Evolutionary conservation across 352 stramenopile species (phyloP).

Genomic region (Phytophthora foliorum): DNA sequence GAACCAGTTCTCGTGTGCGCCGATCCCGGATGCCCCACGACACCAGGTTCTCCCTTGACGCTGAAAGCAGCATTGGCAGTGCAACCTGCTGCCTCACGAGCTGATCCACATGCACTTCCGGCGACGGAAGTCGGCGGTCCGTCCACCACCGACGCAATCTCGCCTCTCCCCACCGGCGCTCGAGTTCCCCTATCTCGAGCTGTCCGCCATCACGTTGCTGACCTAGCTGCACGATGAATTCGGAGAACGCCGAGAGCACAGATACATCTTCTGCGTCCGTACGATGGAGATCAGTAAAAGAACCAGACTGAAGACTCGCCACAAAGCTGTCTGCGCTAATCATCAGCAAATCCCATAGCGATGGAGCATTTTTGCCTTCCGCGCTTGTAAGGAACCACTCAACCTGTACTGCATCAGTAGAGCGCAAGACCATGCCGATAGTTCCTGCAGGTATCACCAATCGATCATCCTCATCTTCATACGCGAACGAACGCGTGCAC

Average conservation of each 20-base stretch:
- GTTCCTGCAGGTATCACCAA: conserved; percentile 59
- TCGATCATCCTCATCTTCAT: conserved; percentile 34
- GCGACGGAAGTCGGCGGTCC: conserved; percentile 43
- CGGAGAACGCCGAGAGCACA: conserved; percentile 63
- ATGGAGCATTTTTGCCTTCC: conserved; percentile 17
- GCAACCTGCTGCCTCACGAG: conserved; percentile 57
- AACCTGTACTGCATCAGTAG: conserved; percentile 40
- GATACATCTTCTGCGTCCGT: conserved; percentile 49
- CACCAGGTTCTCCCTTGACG: conserved; percentile 77
- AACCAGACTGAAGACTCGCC: conserved; percentile 46
- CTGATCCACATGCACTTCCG: conserved; percentile 48
- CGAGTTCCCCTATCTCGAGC: conserved; percentile 41
- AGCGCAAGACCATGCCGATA: conserved; percentile 33
- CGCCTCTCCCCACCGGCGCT: conserved; percentile 58
- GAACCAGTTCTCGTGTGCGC: conserved; percentile 60
- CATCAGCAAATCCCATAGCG: conserved; percentile 66
- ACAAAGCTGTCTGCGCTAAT: conserved; percentile 50
- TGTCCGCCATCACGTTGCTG: conserved; percentile 36
- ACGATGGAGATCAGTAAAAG: conserved; percentile 36
- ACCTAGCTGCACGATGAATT: conserved; percentile 63
- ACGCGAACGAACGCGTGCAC: conserved; percentile 67
- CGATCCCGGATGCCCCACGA: conserved; percentile 72
- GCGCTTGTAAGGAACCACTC: conserved; percentile 48
- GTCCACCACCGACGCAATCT: conserved; percentile 71
- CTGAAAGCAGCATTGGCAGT: conserved; percentile 51